A percentile compares a stretch with the other conserved stretches of the same genome.
phyloP scores from a whole-genome alignment of 106 monocot species.

The Allium fistulosum region DNA sequence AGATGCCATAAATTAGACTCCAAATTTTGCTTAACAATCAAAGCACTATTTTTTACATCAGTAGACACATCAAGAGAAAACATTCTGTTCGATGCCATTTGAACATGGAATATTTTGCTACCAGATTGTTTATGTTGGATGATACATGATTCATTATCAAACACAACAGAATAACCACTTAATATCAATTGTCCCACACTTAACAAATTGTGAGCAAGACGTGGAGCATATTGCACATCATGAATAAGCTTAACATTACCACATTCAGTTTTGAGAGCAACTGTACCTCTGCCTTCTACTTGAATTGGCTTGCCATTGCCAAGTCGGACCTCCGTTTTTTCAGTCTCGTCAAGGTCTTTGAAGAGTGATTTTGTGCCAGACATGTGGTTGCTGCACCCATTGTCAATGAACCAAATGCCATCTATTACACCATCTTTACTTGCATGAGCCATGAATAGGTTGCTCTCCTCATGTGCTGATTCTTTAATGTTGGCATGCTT shows the following conservation, averaged over 20 bases:
- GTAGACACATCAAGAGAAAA: background rate
- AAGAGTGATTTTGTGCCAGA: background rate
- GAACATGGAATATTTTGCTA: background rate
- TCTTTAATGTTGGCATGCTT: background rate
- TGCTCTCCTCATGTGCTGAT: background rate
- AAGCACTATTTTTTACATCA: background rate
- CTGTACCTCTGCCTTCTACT: background rate
- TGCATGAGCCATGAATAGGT: background rate
- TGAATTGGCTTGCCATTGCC: background rate
- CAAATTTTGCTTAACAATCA: background rate
- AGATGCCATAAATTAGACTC: background rate
- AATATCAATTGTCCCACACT: background rate
- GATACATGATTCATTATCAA: slow-evolving; percentile 1
- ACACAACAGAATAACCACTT: background rate
- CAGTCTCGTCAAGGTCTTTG: background rate
- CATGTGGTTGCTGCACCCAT: slow-evolving; percentile 1
- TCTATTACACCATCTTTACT: background rate
- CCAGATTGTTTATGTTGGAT: background rate
- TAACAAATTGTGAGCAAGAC: background rate
- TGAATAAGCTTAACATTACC: background rate
- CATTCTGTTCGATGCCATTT: background rate
- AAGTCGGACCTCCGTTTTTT: background rate
- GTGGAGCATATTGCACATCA: background rate
- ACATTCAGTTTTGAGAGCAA: background rate
- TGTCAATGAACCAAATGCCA: background rate